A percentile compares a stretch with the other conserved stretches of the same genome.
phyloP scores from a whole-genome alignment of 1,284 basidiomycete species.

The Trametes pubescens region DNA sequence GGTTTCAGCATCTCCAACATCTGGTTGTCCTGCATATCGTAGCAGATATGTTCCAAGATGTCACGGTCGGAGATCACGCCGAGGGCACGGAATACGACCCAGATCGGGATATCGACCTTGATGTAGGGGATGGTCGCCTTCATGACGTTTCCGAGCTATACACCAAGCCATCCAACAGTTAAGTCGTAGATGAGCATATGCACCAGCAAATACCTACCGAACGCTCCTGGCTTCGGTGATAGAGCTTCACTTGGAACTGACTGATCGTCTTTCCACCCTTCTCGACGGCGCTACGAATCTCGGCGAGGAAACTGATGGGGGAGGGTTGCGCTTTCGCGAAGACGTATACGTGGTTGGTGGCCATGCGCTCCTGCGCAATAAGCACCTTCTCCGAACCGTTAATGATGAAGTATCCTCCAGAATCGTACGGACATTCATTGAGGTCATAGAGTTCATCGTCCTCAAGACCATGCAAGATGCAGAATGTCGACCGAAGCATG shows the following conservation, averaged over 20 bases:
- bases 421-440: constrained; percentile 98
- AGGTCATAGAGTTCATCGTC: constrained; percentile 89
- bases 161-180: constrained; percentile 7
- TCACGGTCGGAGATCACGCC: constrained; percentile 98
- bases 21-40: constrained; percentile 94
- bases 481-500: constrained; percentile 97
- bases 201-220: constrained; percentile 60
- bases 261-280: constrained; percentile 99
- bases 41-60: constrained; percentile 98
- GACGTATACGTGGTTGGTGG: constrained; percentile 99
- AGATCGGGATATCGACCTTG: constrained; percentile 97
- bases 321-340: constrained; percentile 98
- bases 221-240: constrained; percentile 88
- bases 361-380: constrained; percentile 99
- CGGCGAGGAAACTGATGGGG: constrained; percentile 94
- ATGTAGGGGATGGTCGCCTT: constrained; percentile 98
- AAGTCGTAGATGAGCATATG: constrained; percentile 10
- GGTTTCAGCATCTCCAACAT: constrained; percentile 99
- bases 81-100: constrained; percentile 98
- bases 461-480: constrained; percentile 84
- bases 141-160: constrained; percentile 90
- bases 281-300: constrained; percentile 98
- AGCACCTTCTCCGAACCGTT: constrained; percentile 99
- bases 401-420: constrained; percentile 99
- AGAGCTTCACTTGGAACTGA: constrained; percentile 98